Conservation (phyloP, 2,329 filamentous ascomycete species). For the Beauveria pseudobassiana region DNA sequence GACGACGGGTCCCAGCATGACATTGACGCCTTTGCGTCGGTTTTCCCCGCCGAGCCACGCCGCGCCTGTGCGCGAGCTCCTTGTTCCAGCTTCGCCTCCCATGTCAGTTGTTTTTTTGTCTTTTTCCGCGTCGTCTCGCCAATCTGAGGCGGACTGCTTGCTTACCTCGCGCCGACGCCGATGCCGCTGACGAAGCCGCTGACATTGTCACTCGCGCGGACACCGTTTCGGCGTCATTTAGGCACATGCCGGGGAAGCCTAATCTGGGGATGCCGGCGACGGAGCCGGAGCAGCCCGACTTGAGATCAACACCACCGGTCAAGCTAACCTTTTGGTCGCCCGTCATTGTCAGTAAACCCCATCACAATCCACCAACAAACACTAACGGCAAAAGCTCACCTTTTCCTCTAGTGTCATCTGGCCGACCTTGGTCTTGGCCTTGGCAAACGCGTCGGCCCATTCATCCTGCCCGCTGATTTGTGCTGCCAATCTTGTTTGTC, state of each 20-base stretch:
- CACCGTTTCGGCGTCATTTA: slow-evolving; percentile 42
- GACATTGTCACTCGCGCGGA: slow-evolving; percentile 39
- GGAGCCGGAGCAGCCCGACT: slow-evolving; percentile 41
- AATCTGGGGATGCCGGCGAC: slow-evolving; percentile 37
- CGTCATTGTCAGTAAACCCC: background rate
- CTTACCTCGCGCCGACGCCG: slow-evolving; percentile 40
- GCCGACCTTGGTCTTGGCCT: slow-evolving; percentile 47
- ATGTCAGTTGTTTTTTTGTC: slow-evolving; percentile 48
- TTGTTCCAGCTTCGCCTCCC: slow-evolving; percentile 45
- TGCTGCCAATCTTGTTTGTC: slow-evolving; percentile 17
- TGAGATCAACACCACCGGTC: slow-evolving; percentile 43
- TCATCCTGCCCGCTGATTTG: slow-evolving; percentile 23
- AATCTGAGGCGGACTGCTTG: slow-evolving; percentile 26
- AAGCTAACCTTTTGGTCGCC: slow-evolving; percentile 25
- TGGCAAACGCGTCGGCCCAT: slow-evolving; percentile 53
- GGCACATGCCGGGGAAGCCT: slow-evolving; percentile 38
- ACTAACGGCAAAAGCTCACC: slow-evolving; percentile 19
- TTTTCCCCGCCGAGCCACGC: slow-evolving; percentile 5
- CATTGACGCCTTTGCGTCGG: slow-evolving; percentile 41
- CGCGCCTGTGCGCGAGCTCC: slow-evolving; percentile 4
- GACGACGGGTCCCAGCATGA: slow-evolving; percentile 63
- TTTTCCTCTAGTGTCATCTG: slow-evolving; percentile 62
- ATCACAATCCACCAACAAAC: background rate
- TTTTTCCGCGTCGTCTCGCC: slow-evolving; percentile 27
- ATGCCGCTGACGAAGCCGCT: slow-evolving; percentile 40